These are phyloP conservation scores for Camellia granthamiana DNA, from an alignment of 148 eudicot genomes.

Conservation along the genomic window DNA sequence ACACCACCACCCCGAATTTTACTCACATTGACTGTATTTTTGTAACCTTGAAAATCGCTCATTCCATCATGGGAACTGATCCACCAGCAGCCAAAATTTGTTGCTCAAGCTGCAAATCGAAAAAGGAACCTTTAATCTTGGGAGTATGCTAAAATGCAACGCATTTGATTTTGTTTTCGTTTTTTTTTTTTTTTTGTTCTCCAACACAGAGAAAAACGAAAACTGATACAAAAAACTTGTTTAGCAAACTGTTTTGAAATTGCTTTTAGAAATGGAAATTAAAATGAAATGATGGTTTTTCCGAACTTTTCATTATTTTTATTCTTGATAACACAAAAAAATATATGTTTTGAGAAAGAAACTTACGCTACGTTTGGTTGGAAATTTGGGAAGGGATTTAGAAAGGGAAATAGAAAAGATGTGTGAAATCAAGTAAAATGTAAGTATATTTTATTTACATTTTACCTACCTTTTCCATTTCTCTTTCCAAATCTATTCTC, in stretches of 20 bases:
- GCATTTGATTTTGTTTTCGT: background rate
- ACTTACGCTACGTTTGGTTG: too few relatives aligned
- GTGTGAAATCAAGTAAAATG: too few relatives aligned
- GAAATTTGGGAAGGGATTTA: too few relatives aligned
- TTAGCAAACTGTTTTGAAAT: too few relatives aligned
- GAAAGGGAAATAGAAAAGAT: too few relatives aligned
- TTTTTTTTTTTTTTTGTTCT: background rate
- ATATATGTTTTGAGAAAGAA: too few relatives aligned
- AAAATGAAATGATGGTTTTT: background rate
- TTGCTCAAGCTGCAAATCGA: constrained; percentile 57
- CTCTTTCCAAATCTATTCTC: too few relatives aligned
- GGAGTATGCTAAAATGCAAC: background rate
- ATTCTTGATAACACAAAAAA: background rate
- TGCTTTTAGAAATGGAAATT: background rate
- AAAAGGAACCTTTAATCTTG: background rate
- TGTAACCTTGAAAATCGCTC: background rate
- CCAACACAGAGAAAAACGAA: background rate
- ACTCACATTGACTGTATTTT: background rate
- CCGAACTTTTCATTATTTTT: background rate
- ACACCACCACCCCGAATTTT: background rate
- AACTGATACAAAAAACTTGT: too few relatives aligned
- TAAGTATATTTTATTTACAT: too few relatives aligned
- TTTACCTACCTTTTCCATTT: too few relatives aligned
- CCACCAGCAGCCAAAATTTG: constrained; percentile 73
- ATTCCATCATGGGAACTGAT: constrained; percentile 46